phyloP scores from a whole-genome alignment of 2,329 filamentous ascomycete genomes.

The Diaporthe amygdali region DNA sequence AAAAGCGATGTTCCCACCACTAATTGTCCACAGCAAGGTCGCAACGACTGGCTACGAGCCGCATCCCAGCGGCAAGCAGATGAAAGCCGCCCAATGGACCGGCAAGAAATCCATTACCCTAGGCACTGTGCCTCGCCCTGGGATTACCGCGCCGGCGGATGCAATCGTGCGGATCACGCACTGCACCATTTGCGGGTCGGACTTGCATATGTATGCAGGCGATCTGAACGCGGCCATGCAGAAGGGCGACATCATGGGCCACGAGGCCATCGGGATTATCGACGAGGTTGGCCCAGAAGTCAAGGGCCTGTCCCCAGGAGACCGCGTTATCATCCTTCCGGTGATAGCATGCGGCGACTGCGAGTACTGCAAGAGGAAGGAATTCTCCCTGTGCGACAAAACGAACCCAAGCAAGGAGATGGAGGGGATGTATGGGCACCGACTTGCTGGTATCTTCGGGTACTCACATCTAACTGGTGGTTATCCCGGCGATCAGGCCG shows the following conservation, averaged over 20 bases:
- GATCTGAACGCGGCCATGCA: conserved; percentile 21
- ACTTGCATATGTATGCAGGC: conserved; percentile 40
- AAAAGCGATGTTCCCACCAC: neutral
- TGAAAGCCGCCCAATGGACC: neutral
- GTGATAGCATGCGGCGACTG: conserved; percentile 49
- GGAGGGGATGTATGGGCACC: conserved; percentile 59
- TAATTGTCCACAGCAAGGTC: neutral
- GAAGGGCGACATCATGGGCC: conserved; percentile 35
- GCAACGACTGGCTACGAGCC: neutral
- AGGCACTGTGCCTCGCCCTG: neutral
- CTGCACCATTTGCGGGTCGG: conserved; percentile 40
- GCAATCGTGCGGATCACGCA: conserved; percentile 40
- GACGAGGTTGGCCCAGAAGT: conserved; percentile 35
- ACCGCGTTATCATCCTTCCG: conserved; percentile 25
- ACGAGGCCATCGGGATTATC: conserved; percentile 47
- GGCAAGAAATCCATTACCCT: neutral
- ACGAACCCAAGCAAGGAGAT: conserved; percentile 67
- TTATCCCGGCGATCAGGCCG: conserved; percentile 70
- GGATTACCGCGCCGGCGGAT: conserved; percentile 34
- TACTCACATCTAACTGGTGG: conserved; percentile 68
- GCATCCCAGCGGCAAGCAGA: neutral
- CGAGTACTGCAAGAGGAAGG: conserved; percentile 63
- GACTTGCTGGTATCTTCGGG: conserved; percentile 59
- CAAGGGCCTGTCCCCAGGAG: neutral
- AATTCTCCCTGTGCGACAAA: conserved; percentile 63